phyloP scores from a whole-genome alignment of 1,139 yeast genomes.

The Starmera stellimalicola region DNA sequence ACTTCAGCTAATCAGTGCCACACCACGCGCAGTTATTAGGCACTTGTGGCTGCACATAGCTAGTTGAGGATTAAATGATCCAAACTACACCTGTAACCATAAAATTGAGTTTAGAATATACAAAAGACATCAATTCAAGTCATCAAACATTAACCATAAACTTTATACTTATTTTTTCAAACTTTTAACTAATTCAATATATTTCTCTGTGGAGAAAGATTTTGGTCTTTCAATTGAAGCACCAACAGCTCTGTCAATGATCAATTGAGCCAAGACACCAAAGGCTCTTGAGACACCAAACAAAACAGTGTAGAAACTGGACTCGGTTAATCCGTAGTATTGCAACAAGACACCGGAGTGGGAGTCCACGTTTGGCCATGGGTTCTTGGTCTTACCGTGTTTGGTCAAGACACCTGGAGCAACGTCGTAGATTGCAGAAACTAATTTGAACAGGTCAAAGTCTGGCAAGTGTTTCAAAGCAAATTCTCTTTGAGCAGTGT shows the following conservation, averaged over 20 bases:
- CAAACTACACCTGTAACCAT: too few relatives aligned
- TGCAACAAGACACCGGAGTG: conserved; percentile 96
- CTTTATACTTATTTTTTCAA: conserved; percentile 10
- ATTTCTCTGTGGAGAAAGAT: conserved; percentile 66
- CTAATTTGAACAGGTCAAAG: conserved; percentile 85
- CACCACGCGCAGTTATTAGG: too few relatives aligned
- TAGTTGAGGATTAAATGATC: too few relatives aligned
- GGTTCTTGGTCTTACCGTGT: conserved; percentile 98
- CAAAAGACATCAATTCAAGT: neutral
- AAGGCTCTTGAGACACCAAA: conserved; percentile 98
- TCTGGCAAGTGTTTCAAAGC: conserved; percentile 97
- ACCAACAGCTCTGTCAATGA: conserved; percentile 94
- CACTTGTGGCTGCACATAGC: too few relatives aligned
- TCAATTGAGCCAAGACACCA: conserved; percentile 95
- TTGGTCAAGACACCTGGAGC: conserved; percentile 92
- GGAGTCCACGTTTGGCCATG: conserved; percentile 98
- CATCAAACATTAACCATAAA: neutral
- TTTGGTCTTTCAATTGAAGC: conserved; percentile 97
- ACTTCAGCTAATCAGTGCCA: conserved; percentile 2
- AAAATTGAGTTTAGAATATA: too few relatives aligned
- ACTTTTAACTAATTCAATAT: conserved; percentile 29
- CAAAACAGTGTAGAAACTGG: conserved; percentile 93
- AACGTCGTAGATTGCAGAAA: conserved; percentile 83
- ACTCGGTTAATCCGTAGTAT: conserved; percentile 94
- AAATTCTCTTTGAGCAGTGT: conserved; percentile 94